Conservation (phyloP, 306 rosid species). For the Cucumis cinereus region DNA sequence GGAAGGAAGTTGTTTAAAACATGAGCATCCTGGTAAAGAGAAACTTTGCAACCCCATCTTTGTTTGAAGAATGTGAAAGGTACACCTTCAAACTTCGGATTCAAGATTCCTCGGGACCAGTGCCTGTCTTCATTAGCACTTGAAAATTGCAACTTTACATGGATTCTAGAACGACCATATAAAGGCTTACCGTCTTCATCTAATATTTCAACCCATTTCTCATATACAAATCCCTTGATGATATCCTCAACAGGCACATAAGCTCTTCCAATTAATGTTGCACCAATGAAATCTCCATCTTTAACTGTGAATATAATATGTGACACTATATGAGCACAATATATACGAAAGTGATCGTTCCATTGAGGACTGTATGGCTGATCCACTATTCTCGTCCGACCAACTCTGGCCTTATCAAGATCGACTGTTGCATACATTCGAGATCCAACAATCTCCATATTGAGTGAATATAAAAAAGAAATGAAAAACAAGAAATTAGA, state of each 20-base stretch:
- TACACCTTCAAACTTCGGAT: constrained; percentile 35
- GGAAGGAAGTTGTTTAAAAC: constrained; percentile 12
- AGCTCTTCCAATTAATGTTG: constrained; percentile 76
- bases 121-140: constrained; percentile 10
- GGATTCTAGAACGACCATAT: constrained; percentile 33
- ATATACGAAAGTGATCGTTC: constrained; percentile 43
- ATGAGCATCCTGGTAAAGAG: constrained; percentile 82
- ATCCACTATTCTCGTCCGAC: constrained; percentile 27
- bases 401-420: constrained; percentile 59
- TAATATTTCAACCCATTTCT: constrained; percentile 34
- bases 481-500: background rate
- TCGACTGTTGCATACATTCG: constrained; percentile 73
- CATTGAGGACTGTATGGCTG: constrained; percentile 35
- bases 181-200: constrained; percentile 48
- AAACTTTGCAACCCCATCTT: constrained; percentile 48
- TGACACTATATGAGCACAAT: constrained; percentile 57
- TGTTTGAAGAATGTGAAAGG: constrained; percentile 52
- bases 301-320: constrained; percentile 52
- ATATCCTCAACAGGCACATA: constrained; percentile 35
- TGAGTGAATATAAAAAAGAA: background rate
- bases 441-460: constrained; percentile 46
- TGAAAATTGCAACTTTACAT: constrained; percentile 28
- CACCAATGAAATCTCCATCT: constrained; percentile 50
- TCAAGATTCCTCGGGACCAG: constrained; percentile 45
- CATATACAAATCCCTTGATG: constrained; percentile 9